phyloP scores from a whole-genome alignment of 371 early-diverging fungal genomes.

The Umbelopsis sp. region DNA sequence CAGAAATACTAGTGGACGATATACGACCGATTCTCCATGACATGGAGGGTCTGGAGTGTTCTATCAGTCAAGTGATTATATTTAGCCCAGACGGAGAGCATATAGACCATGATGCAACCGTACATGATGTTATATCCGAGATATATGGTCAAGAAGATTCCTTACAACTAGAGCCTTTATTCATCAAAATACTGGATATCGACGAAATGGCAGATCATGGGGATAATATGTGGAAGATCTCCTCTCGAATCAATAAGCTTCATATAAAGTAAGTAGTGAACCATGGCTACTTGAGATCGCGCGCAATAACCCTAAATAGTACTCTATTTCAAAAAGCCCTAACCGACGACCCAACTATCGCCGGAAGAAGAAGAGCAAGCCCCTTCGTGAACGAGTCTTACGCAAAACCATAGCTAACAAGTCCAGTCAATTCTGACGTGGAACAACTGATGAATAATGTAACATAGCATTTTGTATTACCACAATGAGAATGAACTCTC shows the following conservation, averaged over 20 bases:
- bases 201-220: not conserved
- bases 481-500: too few relatives aligned
- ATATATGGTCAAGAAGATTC: not conserved
- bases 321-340: not conserved
- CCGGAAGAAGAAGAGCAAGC: constrained; percentile 14
- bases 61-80: constrained; percentile 9
- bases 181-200: not conserved
- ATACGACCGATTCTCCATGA: constrained; percentile 7
- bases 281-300: too few relatives aligned
- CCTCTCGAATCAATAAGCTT: constrained; percentile 16
- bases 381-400: constrained; percentile 13
- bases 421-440: not conserved
- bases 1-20: constrained; percentile 6
- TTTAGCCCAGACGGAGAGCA: constrained; percentile 9
- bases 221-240: constrained; percentile 10
- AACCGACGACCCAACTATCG: constrained; percentile 3
- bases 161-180: not conserved
- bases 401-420: constrained; percentile 9
- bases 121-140: constrained; percentile 7
- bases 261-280: constrained; percentile 2
- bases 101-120: constrained; percentile 13
- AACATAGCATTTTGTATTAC: too few relatives aligned
- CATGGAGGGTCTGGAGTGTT: constrained; percentile 9
- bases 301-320: not conserved
- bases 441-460: not conserved